Percentiles rank a stretch among this genome's conserved stretches.
phyloP scores from a whole-genome alignment of 495 filamentous ascomycete species.

The Aspergillus ellipticus region DNA sequence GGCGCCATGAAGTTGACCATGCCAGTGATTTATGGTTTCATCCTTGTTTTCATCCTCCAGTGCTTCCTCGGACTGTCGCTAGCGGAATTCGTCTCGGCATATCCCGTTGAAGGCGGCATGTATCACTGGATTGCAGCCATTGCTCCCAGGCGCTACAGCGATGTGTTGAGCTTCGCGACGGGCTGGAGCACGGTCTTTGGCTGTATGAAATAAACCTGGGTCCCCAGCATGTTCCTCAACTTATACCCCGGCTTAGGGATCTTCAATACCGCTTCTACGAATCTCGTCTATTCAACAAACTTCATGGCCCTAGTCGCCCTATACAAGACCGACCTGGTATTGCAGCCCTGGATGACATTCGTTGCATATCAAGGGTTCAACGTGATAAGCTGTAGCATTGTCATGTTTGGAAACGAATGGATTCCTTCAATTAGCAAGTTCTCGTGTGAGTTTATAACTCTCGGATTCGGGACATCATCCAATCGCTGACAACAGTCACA shows the following conservation, averaged over 20 bases:
- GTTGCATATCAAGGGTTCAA: conserved; percentile 34
- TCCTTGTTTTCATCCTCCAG: conserved; percentile 48
- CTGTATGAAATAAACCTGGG: no score
- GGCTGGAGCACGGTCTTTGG: conserved; percentile 41
- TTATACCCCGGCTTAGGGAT: conserved; percentile 24
- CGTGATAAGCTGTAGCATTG: conserved; percentile 24
- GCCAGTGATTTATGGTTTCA: conserved; percentile 41
- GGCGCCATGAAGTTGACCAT: neutral
- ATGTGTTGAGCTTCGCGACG: conserved; percentile 35
- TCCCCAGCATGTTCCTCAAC: neutral
- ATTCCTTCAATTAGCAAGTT: conserved; percentile 38
- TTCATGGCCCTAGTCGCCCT: conserved; percentile 34
- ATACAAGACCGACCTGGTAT: conserved; percentile 30
- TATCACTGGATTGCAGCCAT: conserved; percentile 55
- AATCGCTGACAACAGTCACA: neutral
- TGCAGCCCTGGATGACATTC: conserved; percentile 39
- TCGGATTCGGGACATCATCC: neutral
- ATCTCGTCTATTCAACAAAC: conserved; percentile 34
- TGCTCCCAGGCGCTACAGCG: conserved; percentile 40
- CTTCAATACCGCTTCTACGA: conserved; percentile 41
- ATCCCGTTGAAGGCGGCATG: conserved; percentile 49
- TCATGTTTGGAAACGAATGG: conserved; percentile 37
- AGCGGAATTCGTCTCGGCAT: conserved; percentile 53
- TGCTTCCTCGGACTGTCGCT: conserved; percentile 47
- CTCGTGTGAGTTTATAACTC: conserved; percentile 21